phyloP scores from a whole-genome alignment of 495 filamentous ascomycete genomes.

The Lophiostoma macrostomum region DNA sequence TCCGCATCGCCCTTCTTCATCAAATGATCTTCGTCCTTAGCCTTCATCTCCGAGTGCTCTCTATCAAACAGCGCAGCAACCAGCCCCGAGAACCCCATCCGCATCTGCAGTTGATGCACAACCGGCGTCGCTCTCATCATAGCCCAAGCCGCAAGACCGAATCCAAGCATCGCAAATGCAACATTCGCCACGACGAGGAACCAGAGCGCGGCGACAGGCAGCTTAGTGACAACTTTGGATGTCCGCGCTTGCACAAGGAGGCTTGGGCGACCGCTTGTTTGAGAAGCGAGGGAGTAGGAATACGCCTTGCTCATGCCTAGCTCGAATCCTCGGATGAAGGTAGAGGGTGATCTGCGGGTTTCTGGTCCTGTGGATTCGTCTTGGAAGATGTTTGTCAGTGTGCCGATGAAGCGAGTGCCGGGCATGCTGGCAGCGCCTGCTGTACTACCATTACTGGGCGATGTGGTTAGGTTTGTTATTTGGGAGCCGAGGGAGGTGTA shows the following conservation, averaged over 20 bases:
- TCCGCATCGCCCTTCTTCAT: too few species aligned
- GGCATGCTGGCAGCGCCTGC: constrained; percentile 16
- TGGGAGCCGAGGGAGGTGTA: not conserved
- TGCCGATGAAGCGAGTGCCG: not conserved
- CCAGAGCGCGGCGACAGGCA: constrained; percentile 19
- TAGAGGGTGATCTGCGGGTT: not conserved
- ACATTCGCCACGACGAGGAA: constrained; percentile 11
- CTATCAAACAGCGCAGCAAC: constrained; percentile 13
- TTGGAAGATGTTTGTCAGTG: not conserved
- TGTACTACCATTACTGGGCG: constrained; percentile 11
- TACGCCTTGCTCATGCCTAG: constrained; percentile 6
- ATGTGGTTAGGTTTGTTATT: not conserved
- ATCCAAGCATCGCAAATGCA: not conserved
- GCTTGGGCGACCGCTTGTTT: not conserved
- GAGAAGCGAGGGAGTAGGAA: constrained; percentile 1
- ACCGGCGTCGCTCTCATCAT: not conserved
- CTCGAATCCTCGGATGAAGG: too few species aligned
- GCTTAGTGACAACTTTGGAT: constrained; percentile 4
- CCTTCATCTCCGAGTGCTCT: not conserved
- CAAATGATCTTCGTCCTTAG: constrained; percentile 1
- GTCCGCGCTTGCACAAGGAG: not conserved
- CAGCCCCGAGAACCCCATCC: constrained; percentile 8
- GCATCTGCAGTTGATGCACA: constrained; percentile 11
- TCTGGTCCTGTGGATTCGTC: not conserved
- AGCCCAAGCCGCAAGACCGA: constrained; percentile 2